A percentile compares a stretch with the other conserved stretches of the same genome.
Evolutionary conservation across 306 rosid species (phyloP).

Genomic region (Casuarina cunninghamiana): DNA sequence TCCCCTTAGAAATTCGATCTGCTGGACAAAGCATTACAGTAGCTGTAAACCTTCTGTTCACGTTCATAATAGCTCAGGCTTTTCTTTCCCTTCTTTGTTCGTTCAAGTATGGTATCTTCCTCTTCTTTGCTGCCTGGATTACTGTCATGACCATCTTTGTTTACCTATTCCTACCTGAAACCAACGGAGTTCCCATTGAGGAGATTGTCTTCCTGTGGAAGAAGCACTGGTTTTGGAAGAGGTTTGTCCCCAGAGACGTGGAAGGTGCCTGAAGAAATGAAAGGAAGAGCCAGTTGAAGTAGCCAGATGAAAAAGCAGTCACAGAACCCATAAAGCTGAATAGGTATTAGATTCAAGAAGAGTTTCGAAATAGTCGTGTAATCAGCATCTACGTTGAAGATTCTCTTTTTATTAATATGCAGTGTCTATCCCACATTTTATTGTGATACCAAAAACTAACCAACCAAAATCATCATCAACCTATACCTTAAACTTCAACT

Average conservation of each 20-base stretch:
- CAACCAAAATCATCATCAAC: too few species aligned
- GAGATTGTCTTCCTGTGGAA: slow-evolving; percentile 59
- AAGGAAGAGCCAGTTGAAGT: too few species aligned
- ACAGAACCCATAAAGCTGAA: too few species aligned
- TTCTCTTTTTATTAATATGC: too few species aligned
- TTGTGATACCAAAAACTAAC: too few species aligned
- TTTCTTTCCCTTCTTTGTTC: slow-evolving; percentile 58
- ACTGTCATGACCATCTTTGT: slow-evolving; percentile 64
- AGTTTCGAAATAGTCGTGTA: background rate
- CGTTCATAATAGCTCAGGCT: slow-evolving; percentile 56
- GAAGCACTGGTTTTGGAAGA: slow-evolving; percentile 72
- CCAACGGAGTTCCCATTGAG: slow-evolving; percentile 69
- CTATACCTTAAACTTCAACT: too few species aligned
- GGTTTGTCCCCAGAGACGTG: slow-evolving; percentile 31
- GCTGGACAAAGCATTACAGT: slow-evolving; percentile 77
- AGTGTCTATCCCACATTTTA: too few species aligned
- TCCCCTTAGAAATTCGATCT: slow-evolving; percentile 61
- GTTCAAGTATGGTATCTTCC: slow-evolving; percentile 58
- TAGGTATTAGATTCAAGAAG: background rate
- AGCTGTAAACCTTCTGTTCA: slow-evolving; percentile 65
- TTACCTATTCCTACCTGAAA: slow-evolving; percentile 58
- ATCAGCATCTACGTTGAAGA: too few species aligned
- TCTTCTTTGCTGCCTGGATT: slow-evolving; percentile 72
- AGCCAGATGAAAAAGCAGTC: background rate
- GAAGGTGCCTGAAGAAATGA: slow-evolving; percentile 40